Evolutionary conservation across 257 asterid species (phyloP).

Genomic region (Primulina huaijiensis): DNA sequence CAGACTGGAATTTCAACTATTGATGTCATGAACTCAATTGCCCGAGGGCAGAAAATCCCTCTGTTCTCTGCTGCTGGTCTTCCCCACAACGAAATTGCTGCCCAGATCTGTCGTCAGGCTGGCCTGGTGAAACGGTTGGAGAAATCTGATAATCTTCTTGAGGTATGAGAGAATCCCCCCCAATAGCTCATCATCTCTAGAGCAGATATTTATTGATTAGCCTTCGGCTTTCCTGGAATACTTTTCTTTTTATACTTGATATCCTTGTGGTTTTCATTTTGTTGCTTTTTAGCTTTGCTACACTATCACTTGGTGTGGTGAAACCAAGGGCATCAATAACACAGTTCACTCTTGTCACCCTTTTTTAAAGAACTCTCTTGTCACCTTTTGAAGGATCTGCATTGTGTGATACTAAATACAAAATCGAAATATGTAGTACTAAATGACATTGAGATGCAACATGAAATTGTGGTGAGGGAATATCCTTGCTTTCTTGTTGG

Average conservation of each 20-base stretch:
- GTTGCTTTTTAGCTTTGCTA: neutral
- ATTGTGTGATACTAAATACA: neutral
- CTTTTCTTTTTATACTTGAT: neutral
- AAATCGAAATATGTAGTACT: neutral
- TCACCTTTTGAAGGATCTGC: neutral
- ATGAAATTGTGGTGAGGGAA: neutral
- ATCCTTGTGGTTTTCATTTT: neutral
- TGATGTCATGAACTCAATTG: constrained; percentile 98
- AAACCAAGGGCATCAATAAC: neutral
- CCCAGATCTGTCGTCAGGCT: constrained; percentile 99
- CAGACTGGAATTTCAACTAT: constrained; percentile 97
- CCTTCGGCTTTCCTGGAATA: neutral
- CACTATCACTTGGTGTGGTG: constrained; percentile 4
- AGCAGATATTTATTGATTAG: neutral
- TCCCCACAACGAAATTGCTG: constrained; percentile 98
- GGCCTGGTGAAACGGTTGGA: constrained; percentile 84
- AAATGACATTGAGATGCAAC: constrained; percentile 5
- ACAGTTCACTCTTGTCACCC: neutral
- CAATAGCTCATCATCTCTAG: constrained; percentile 5
- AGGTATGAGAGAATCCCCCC: constrained; percentile 39
- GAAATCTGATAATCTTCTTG: constrained; percentile 49
- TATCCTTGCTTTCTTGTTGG: constrained; percentile 13
- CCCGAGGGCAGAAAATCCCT: constrained; percentile 97
- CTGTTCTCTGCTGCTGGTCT: constrained; percentile 99
- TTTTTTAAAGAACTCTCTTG: neutral